These are phyloP conservation scores for Neurospora intermedia DNA, from an alignment of 495 filamentous ascomycete genomes.

Conservation along the genomic window DNA sequence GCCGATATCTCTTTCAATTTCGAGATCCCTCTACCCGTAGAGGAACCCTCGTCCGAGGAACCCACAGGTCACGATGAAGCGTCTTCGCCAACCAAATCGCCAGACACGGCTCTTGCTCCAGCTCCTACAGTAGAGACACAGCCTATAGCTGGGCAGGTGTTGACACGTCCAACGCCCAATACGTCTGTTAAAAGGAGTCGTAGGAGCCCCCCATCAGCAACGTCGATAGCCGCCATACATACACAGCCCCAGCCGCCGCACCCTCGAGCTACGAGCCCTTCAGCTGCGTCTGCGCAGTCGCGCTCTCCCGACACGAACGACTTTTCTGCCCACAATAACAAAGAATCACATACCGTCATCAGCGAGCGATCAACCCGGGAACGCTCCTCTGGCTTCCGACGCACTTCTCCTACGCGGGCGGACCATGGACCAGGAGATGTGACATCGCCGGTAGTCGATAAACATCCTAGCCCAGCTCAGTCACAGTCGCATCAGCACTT, in stretches of 20 bases:
- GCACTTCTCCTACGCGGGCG: not conserved
- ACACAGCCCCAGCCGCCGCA: not conserved
- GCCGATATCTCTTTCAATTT: constrained; percentile 36
- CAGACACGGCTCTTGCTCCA: constrained; percentile 4
- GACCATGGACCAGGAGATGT: not conserved
- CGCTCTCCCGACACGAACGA: not conserved
- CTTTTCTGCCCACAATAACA: not conserved
- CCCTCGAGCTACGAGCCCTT: not conserved
- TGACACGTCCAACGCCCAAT: constrained; percentile 27
- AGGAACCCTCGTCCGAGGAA: not conserved
- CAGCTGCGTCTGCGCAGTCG: not conserved
- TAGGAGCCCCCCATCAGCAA: constrained; percentile 2
- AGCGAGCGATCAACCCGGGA: not conserved
- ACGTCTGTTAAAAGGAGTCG: constrained; percentile 32
- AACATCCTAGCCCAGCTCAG: not conserved
- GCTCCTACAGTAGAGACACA: not conserved
- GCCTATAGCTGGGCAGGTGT: not conserved
- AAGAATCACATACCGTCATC: not conserved
- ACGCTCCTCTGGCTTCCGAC: not conserved
- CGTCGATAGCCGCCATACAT: not conserved
- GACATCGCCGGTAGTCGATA: not conserved
- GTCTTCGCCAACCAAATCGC: constrained; percentile 12
- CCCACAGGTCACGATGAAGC: not conserved
- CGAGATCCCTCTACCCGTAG: constrained; percentile 26
- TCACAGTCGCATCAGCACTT: not conserved